A percentile compares a stretch with the other conserved stretches of the same genome.
Conservation (phyloP, 495 filamentous ascomycete genomes). For the Pseudevernia furfuracea region DNA sequence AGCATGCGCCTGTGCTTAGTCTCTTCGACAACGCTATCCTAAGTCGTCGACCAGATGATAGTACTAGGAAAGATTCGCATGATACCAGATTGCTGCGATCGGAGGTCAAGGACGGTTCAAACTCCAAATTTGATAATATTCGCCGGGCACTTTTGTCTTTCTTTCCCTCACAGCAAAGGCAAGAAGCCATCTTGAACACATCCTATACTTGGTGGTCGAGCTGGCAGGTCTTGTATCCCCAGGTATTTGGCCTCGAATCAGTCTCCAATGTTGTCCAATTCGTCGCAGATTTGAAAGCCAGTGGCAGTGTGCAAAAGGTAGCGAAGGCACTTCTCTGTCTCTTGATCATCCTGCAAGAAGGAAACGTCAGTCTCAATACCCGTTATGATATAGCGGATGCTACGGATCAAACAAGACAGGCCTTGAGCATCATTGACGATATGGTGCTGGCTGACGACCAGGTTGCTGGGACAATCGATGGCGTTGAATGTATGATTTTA, state of each 20-base stretch:
- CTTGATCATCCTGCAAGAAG: conserved; percentile 33
- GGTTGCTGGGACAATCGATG: conserved; percentile 41
- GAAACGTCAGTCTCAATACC: conserved; percentile 22
- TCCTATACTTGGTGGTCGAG: conserved; percentile 29
- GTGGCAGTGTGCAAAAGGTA: conserved; percentile 29
- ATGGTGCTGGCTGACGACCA: conserved; percentile 43
- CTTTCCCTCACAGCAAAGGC: conserved; percentile 31
- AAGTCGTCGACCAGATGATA: conserved; percentile 29
- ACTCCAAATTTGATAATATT: conserved; percentile 25
- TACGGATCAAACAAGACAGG: conserved; percentile 29
- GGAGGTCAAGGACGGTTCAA: neutral
- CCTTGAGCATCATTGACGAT: conserved; percentile 33
- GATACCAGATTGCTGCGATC: neutral
- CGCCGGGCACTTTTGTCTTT: conserved; percentile 30
- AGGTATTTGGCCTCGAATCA: conserved; percentile 17
- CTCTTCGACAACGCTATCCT: conserved; percentile 39
- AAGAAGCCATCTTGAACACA: conserved; percentile 29
- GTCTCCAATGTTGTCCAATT: conserved; percentile 9
- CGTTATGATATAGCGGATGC: neutral
- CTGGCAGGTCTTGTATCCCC: conserved; percentile 32
- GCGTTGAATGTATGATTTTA: conserved; percentile 44
- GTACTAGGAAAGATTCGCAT: neutral
- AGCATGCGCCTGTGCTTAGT: conserved; percentile 37
- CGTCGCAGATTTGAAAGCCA: conserved; percentile 18
- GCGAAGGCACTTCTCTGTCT: conserved; percentile 36